Conservation (phyloP, 148 eudicot species). For the Amaranthus palmeri region DNA sequence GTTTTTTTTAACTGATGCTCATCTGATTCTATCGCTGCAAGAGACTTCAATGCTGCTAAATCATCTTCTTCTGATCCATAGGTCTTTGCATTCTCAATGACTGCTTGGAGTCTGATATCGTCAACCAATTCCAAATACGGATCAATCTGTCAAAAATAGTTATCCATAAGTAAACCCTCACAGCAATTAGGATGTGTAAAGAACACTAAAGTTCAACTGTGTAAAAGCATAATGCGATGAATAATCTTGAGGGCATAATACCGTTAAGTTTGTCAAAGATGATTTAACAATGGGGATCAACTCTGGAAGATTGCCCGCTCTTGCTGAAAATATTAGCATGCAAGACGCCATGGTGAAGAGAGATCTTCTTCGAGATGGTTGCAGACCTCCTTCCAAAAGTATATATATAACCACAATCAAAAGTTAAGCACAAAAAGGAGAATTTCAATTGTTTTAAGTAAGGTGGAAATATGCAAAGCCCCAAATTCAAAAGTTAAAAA, state of each 20-base stretch:
- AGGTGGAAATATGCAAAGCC: neutral
- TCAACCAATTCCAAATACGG: conserved; percentile 71
- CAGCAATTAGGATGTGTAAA: neutral
- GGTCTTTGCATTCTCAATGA: conserved; percentile 21
- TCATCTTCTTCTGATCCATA: conserved; percentile 73
- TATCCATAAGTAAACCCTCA: neutral
- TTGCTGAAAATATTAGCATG: conserved; percentile 76
- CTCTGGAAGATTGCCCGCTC: conserved; percentile 76
- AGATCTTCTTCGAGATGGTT: conserved; percentile 72
- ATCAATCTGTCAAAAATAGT: conserved; percentile 53
- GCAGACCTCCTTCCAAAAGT: conserved; percentile 54
- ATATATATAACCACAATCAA: conserved; percentile 19
- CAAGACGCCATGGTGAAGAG: conserved; percentile 71
- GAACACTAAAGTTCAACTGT: neutral
- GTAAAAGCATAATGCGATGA: neutral
- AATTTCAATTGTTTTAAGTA: neutral
- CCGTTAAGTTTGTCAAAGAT: conserved; percentile 57
- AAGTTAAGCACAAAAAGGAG: conserved; percentile 5
- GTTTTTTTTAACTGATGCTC: conserved; percentile 59
- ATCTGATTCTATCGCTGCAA: conserved; percentile 40
- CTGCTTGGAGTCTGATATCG: conserved; percentile 55
- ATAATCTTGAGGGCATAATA: conserved; percentile 28
- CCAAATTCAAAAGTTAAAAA: neutral
- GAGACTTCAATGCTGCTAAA: conserved; percentile 49
- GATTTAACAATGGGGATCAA: conserved; percentile 62